Evolutionary conservation across 768 basidiomycete species (phyloP).

Genomic region (Mycena amicta): DNA sequence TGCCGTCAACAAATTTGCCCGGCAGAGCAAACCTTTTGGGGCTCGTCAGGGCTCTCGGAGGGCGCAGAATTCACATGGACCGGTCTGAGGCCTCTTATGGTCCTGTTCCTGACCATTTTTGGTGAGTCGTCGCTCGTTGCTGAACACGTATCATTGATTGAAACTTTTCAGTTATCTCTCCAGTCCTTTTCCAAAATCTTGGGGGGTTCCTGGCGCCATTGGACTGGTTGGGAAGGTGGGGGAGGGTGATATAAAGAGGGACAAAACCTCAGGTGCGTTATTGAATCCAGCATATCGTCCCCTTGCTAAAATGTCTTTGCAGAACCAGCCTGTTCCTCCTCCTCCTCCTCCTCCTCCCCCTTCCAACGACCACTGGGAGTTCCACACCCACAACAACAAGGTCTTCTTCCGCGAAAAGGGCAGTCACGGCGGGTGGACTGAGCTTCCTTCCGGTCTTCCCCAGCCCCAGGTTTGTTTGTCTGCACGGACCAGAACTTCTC

Average conservation of each 20-base stretch:
- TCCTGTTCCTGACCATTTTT: no score
- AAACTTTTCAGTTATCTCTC: no score
- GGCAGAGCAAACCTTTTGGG: neutral
- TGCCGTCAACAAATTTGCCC: neutral
- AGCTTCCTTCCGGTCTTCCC: neutral
- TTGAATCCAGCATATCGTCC: no score
- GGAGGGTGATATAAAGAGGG: neutral
- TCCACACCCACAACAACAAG: neutral
- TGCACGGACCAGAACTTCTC: no score
- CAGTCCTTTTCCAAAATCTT: neutral
- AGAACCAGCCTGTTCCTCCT: neutral
- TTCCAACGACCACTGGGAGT: neutral
- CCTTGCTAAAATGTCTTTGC: neutral
- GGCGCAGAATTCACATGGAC: neutral
- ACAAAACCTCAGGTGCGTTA: no score
- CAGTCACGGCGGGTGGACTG: neutral
- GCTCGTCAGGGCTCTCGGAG: neutral
- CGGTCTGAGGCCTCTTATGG: no score
- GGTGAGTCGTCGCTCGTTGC: no score
- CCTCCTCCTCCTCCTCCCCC: neutral
- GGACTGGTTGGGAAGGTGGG: no score
- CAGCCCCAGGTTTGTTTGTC: no score
- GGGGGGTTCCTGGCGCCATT: neutral
- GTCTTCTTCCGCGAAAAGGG: neutral
- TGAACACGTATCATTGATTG: no score